Percentiles rank a stretch among this genome's conserved stretches.
Conservation (phyloP, 257 asterid species). For the Solanum chiquidenum region DNA sequence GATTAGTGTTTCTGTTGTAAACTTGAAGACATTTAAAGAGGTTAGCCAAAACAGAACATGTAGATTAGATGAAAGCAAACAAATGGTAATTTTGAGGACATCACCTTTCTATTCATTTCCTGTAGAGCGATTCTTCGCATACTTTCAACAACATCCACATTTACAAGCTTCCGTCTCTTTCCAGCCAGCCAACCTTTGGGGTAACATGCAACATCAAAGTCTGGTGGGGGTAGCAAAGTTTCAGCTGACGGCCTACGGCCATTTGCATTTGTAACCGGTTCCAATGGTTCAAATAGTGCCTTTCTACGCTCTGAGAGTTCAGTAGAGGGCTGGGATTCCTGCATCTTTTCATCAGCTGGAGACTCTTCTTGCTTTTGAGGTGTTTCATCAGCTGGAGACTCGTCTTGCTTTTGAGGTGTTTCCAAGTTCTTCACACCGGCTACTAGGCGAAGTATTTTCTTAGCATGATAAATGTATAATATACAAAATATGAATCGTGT, state of each 20-base stretch:
- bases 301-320: constrained; percentile 77
- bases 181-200: constrained; percentile 96
- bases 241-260: constrained; percentile 62
- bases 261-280: constrained; percentile 27
- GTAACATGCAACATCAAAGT: constrained; percentile 69
- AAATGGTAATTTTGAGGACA: not conserved
- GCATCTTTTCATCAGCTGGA: constrained; percentile 33
- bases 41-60: not conserved
- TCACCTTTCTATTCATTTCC: constrained; percentile 93
- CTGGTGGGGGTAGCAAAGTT: constrained; percentile 85
- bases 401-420: constrained; percentile 13
- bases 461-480: not conserved
- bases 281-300: constrained; percentile 81
- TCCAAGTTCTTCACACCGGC: constrained; percentile 27
- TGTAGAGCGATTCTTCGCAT: constrained; percentile 93
- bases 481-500: not conserved
- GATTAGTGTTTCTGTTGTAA: not conserved
- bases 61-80: not conserved
- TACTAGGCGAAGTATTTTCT: constrained; percentile 11
- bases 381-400: constrained; percentile 12
- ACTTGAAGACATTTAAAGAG: not conserved
- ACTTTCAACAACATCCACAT: constrained; percentile 93
- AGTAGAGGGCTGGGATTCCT: constrained; percentile 24
- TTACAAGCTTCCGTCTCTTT: constrained; percentile 89
- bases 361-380: constrained; percentile 15